Evolutionary conservation across 148 eudicot genomes (phyloP), one percentile per base, ranked within the genome.

Genomic region (Rhododendron williamsianum): DNA sequence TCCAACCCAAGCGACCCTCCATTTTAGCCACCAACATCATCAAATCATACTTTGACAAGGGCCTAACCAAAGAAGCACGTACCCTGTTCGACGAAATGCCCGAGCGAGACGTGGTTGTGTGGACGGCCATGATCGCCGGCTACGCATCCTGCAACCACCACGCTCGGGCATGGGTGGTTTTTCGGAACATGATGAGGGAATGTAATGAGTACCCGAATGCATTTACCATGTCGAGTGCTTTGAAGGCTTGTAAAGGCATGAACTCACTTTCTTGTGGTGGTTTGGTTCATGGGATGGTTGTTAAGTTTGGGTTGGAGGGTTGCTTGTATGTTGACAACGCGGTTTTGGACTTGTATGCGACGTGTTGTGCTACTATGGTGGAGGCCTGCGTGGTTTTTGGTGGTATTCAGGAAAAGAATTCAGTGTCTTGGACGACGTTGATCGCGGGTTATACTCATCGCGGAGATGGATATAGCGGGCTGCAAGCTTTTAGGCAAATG

Each of bases 1-100:
- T 89, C 83, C 30, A 72, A 13, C 90, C 92, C 19, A 90, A 91
- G 82, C 56, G 72, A 74, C 92, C 94, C 65, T 90, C 92, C 78
- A 7, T 91, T 81, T 84, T 93, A 80, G 93, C 97, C 33, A 96
- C 99, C n/a, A 90, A 92, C 33, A 87, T 96, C 84, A 90, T 96
- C 84, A 95, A 89, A n/a, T 92, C 94, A 0, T 95, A 90, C 80
- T 93, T 94, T 9, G 89, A 93, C 1, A 87, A 80, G 88, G 98
- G 97, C 27, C 85, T 85, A 4, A 30, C 91, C 43, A 78, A 72
- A 6, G 90, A 95, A 80, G 99, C 99, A 74, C 93, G 94, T 69
- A 48, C 23, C 27, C 92, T 96, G 94, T 96, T 96, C 89, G 97
- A 96, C 48, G 93, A 95, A 94, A 95, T 96, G 98, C 96, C 95